A percentile compares a stretch with the other conserved stretches of the same genome.
Evolutionary conservation across 177 flowering plant species (phyloP).

Genomic region (Telopea speciosissima): DNA sequence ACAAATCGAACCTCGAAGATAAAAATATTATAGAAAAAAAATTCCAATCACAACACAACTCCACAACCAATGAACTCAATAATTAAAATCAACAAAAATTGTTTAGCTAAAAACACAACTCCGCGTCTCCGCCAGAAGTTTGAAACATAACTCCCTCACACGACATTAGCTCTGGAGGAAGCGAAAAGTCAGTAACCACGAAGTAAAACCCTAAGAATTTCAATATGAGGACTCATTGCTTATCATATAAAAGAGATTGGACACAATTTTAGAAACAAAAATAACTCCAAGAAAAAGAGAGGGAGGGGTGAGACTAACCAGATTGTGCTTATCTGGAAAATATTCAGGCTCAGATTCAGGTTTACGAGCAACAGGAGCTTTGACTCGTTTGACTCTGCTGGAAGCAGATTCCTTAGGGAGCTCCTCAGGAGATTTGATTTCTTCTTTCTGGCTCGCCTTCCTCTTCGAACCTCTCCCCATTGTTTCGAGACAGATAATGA

Average conservation of each 20-base stretch:
- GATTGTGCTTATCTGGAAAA: conserved; percentile 26
- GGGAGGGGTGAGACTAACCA: conserved; percentile 16
- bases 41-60: no score
- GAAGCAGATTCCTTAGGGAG: conserved; percentile 17
- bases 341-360: conserved; percentile 21
- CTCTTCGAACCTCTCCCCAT: conserved; percentile 16
- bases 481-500: not conserved
- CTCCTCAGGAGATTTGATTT: conserved; percentile 12
- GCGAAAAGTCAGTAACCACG: not conserved
- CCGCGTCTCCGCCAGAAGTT: not conserved
- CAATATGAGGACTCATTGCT: not conserved
- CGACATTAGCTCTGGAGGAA: not conserved
- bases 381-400: conserved; percentile 23
- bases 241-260: not conserved
- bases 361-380: conserved; percentile 21
- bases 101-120: not conserved
- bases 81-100: no score
- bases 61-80: no score
- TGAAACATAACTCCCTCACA: not conserved
- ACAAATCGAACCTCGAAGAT: no score
- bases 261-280: no score
- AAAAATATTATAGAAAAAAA: no score
- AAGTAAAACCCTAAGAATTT: not conserved
- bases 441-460: conserved; percentile 8
- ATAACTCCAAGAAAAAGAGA: not conserved